A percentile compares a stretch with the other conserved stretches of the same genome.
These are phyloP conservation scores for Symbiodinium natans DNA, from an alignment of 73 alveolate species.

Conservation along the genomic window DNA sequence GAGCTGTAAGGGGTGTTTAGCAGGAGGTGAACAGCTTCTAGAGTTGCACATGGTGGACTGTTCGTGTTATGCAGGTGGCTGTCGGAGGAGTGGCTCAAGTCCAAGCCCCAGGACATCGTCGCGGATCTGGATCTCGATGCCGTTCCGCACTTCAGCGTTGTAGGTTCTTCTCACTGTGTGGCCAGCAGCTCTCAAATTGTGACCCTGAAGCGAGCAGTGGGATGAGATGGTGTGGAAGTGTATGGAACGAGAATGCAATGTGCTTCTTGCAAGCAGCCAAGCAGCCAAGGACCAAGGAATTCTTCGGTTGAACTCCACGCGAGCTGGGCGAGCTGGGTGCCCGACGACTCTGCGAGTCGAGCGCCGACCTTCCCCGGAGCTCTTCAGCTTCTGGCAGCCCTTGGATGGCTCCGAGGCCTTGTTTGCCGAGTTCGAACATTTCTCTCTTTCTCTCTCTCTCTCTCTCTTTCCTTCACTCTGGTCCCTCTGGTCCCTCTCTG, in stretches of 20 bases:
- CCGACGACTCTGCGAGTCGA: background rate
- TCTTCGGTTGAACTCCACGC: background rate
- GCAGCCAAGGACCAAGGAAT: slow-evolving; percentile 1
- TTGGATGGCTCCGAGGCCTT: slow-evolving; percentile 10
- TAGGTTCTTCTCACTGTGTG: too few relatives aligned
- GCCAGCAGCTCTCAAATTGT: too few relatives aligned
- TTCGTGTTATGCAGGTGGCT: slow-evolving; percentile 4
- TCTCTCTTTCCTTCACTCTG: too few relatives aligned
- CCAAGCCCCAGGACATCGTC: background rate
- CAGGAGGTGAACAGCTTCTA: too few relatives aligned
- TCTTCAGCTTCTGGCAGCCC: slow-evolving; percentile 14
- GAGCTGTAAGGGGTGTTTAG: background rate
- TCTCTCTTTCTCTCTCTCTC: too few relatives aligned
- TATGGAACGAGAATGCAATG: background rate
- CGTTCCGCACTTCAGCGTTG: background rate
- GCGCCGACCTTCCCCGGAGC: slow-evolving; percentile 5
- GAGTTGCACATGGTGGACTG: background rate
- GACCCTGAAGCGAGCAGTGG: too few relatives aligned
- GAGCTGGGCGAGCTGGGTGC: background rate
- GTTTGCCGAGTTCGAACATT: too few relatives aligned
- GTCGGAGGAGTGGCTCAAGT: background rate
- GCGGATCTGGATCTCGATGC: background rate
- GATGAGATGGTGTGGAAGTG: too few relatives aligned
- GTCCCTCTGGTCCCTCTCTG: too few relatives aligned
- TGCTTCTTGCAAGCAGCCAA: background rate